Evolutionary conservation across 2,329 filamentous ascomycete species (phyloP).

Genomic region (Trichoderma lentiforme): DNA sequence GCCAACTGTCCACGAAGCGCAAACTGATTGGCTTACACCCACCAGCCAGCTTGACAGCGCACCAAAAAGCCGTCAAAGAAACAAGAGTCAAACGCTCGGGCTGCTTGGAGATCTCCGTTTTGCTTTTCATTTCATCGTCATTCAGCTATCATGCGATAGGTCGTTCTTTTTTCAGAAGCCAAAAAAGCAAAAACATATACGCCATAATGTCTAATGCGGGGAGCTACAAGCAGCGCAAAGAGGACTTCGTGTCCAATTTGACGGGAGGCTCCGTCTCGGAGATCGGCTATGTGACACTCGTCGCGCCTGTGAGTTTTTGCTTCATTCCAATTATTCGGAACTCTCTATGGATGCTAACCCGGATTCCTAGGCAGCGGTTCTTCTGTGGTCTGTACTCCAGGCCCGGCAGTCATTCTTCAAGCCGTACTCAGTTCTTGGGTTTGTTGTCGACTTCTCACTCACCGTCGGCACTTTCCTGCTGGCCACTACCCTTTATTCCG

Average conservation of each 20-base stretch:
- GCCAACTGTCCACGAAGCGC: conserved; percentile 14
- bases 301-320: conserved; percentile 66
- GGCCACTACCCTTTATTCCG: conserved; percentile 80
- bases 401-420: conserved; percentile 80
- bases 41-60: neutral
- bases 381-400: conserved; percentile 88
- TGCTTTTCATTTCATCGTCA: neutral
- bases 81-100: neutral
- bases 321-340: neutral
- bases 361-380: conserved; percentile 62
- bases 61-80: neutral
- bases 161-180: neutral
- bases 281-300: conserved; percentile 80
- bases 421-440: conserved; percentile 64
- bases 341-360: neutral
- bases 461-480: conserved; percentile 81
- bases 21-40: neutral
- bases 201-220: conserved; percentile 37
- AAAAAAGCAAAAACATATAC: neutral
- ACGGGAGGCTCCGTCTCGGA: conserved; percentile 79
- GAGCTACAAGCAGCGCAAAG: conserved; percentile 87
- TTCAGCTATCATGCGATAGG: conserved; percentile 12
- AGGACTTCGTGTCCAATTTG: conserved; percentile 91
- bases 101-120: neutral
- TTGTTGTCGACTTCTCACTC: conserved; percentile 79